Evolutionary conservation across 1,284 basidiomycete species (phyloP).

Genomic region (Leccinum solheimii): DNA sequence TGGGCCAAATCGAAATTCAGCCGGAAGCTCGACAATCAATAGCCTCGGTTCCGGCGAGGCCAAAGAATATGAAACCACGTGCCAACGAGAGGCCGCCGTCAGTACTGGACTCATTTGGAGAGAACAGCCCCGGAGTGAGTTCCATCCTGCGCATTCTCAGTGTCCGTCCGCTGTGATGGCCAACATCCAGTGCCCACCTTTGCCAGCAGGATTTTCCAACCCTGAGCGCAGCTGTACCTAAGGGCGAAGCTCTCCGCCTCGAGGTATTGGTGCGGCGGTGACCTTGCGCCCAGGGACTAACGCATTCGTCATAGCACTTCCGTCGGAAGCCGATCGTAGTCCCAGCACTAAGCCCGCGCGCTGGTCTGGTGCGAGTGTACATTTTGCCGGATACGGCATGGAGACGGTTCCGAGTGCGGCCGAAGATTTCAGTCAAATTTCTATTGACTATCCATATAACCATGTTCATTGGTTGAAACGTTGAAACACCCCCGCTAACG

Average conservation of each 20-base stretch:
- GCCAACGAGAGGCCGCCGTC: conserved; percentile 14
- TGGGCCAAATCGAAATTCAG: conserved; percentile 19
- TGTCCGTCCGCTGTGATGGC: conserved; percentile 20
- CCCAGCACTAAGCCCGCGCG: conserved; percentile 29
- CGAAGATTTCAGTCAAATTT: conserved; percentile 26
- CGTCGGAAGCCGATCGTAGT: conserved; percentile 29
- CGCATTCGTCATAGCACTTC: conserved; percentile 33
- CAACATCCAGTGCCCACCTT: conserved; percentile 10
- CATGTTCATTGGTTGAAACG: conserved; percentile 23
- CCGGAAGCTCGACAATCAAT: conserved; percentile 24
- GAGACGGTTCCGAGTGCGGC: conserved; percentile 26
- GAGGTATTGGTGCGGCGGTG: conserved; percentile 36
- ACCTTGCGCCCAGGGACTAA: conserved; percentile 33
- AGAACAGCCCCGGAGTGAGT: conserved; percentile 10
- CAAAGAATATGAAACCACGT: conserved; percentile 23
- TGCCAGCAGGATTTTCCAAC: conserved; percentile 29
- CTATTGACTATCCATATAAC: conserved; percentile 32
- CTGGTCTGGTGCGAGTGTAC: conserved; percentile 11
- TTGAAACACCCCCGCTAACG: conserved; percentile 31
- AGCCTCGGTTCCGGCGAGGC: conserved; percentile 26
- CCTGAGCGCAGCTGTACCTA: conserved; percentile 38
- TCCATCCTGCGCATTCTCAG: conserved; percentile 10
- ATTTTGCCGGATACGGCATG: conserved; percentile 10
- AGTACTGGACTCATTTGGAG: conserved; percentile 14
- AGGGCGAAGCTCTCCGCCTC: conserved; percentile 33